A percentile compares a stretch with the other conserved stretches of the same genome.
Conservation (phyloP, 2,329 filamentous ascomycete genomes). For the Hysterium pulicare region DNA sequence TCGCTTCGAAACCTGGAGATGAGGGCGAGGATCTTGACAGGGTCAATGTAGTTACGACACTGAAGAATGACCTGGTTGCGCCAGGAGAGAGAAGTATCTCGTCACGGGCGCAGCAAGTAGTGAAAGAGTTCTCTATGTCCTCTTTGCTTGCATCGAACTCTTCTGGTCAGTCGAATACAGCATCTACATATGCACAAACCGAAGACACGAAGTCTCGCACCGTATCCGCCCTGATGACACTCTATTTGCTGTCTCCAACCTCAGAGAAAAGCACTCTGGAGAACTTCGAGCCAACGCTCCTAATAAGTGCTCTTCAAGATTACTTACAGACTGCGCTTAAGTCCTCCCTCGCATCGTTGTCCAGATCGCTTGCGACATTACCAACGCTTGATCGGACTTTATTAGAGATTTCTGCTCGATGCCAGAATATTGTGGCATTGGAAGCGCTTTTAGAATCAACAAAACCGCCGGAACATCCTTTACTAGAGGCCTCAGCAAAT, state of each 20-base stretch:
- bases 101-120: constrained; percentile 69
- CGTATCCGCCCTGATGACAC: constrained; percentile 67
- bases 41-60: constrained; percentile 67
- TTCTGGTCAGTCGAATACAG: constrained; percentile 19
- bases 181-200: constrained; percentile 54
- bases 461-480: constrained; percentile 66
- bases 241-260: constrained; percentile 78
- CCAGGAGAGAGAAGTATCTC: constrained; percentile 74
- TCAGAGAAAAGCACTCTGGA: constrained; percentile 47
- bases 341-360: constrained; percentile 70
- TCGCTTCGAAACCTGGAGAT: constrained; percentile 63
- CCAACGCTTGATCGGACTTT: constrained; percentile 79
- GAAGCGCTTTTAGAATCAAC: constrained; percentile 71
- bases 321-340: constrained; percentile 81
- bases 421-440: constrained; percentile 87
- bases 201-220: constrained; percentile 75
- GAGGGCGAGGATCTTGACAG: constrained; percentile 74
- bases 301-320: constrained; percentile 73
- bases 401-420: constrained; percentile 75
- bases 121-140: constrained; percentile 80
- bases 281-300: constrained; percentile 62
- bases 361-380: constrained; percentile 73
- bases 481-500: constrained; percentile 42
- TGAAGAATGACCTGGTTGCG: constrained; percentile 66
- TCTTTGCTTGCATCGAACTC: constrained; percentile 42